phyloP scores from a whole-genome alignment of 306 rosid species.

The Prunus padus region DNA sequence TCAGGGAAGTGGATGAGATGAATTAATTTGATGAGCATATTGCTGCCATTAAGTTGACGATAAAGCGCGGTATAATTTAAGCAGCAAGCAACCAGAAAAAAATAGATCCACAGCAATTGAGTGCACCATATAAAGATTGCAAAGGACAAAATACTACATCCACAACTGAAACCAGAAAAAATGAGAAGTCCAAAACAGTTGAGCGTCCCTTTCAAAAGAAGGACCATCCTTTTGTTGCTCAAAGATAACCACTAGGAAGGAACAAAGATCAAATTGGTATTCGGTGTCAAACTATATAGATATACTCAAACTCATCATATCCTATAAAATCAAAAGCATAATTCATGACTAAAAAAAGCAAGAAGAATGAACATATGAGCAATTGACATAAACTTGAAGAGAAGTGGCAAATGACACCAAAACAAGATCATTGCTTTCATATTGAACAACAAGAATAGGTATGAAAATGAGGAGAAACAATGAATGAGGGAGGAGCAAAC shows the following conservation, averaged over 20 bases:
- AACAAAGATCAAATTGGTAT: background rate
- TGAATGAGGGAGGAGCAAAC: slow-evolving; percentile 1
- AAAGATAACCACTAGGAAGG: background rate
- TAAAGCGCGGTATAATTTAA: background rate
- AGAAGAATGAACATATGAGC: background rate
- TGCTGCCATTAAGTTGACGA: background rate
- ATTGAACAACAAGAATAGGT: slow-evolving; percentile 10
- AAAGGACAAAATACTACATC: slow-evolving; percentile 27
- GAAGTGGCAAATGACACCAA: background rate
- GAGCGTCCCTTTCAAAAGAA: slow-evolving; percentile 20
- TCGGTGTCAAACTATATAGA: background rate
- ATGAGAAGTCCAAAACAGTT: slow-evolving; percentile 15
- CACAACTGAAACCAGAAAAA: slow-evolving; percentile 29
- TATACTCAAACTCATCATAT: background rate
- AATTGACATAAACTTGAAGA: background rate
- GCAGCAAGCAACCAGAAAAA: slow-evolving; percentile 2
- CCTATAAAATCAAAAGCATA: background rate
- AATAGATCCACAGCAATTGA: slow-evolving; percentile 24
- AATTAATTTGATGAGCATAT: background rate
- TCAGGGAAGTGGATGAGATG: slow-evolving; percentile 2
- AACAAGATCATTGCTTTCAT: slow-evolving; percentile 4
- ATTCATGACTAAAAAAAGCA: background rate
- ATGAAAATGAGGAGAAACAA: background rate
- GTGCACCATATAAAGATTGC: slow-evolving; percentile 20
- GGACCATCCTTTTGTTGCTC: slow-evolving; percentile 18